These are phyloP conservation scores for Hemileccinum impolitum DNA, from an alignment of 768 basidiomycete genomes.

Conservation along the genomic window DNA sequence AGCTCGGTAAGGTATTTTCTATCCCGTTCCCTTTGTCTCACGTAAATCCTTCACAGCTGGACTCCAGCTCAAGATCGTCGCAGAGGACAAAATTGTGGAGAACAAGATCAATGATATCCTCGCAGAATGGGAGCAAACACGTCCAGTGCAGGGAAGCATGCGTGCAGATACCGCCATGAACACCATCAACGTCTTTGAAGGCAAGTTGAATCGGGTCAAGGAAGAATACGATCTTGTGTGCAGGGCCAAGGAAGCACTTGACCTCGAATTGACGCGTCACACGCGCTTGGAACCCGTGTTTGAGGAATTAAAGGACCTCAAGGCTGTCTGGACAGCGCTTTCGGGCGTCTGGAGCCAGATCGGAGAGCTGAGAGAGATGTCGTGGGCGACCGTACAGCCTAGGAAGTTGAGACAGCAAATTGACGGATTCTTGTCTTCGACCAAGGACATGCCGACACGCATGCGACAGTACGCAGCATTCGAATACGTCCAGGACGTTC, in stretches of 20 bases:
- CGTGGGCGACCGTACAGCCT: constrained; percentile 92
- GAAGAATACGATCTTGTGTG: constrained; percentile 96
- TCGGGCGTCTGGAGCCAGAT: constrained; percentile 97
- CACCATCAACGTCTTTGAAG: constrained; percentile 93
- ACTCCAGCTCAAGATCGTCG: constrained; percentile 98
- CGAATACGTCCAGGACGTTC: constrained; percentile 92
- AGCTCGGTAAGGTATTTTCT: constrained; percentile 65
- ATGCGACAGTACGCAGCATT: constrained; percentile 99
- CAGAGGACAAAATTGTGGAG: constrained; percentile 97
- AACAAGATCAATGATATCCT: constrained; percentile 91
- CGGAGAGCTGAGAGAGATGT: constrained; percentile 78
- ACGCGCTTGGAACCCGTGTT: constrained; percentile 91
- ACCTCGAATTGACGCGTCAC: constrained; percentile 86
- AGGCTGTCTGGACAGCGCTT: constrained; percentile 98
- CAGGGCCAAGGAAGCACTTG: constrained; percentile 94
- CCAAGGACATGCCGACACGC: constrained; percentile 97
- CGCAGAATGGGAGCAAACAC: constrained; percentile 91
- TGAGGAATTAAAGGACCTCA: constrained; percentile 93
- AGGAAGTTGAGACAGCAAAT: constrained; percentile 93
- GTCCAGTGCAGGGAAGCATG: constrained; percentile 95
- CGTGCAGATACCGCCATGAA: constrained; percentile 96
- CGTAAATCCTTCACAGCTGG: constrained; percentile 56
- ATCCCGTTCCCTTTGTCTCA: constrained; percentile 6
- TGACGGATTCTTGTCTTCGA: constrained; percentile 86
- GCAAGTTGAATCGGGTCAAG: constrained; percentile 80